A percentile compares a stretch with the other conserved stretches of the same genome.
phyloP scores from a whole-genome alignment of 176 grass and related monocot species.

The Thinopyrum elongatum region DNA sequence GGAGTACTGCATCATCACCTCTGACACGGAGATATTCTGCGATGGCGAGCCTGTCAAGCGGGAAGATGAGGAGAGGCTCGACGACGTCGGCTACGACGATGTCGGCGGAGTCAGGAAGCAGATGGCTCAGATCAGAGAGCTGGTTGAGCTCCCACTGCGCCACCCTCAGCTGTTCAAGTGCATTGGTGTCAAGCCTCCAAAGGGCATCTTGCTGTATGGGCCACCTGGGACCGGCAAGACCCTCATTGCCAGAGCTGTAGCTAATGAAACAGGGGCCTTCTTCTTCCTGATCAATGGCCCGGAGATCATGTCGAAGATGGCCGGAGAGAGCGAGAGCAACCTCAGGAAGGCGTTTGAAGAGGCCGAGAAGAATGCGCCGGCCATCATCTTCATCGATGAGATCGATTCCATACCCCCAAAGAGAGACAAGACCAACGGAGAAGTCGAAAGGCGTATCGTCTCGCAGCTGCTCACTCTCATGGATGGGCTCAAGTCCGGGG shows the following conservation, averaged over 20 bases:
- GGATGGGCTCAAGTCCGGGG: conserved; percentile 66
- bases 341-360: conserved; percentile 85
- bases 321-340: conserved; percentile 82
- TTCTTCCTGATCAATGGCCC: conserved; percentile 28
- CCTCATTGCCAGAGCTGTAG: conserved; percentile 71
- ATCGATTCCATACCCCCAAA: conserved; percentile 33
- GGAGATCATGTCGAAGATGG: conserved; percentile 16
- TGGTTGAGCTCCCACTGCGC: no score
- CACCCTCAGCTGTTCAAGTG: conserved; percentile 38
- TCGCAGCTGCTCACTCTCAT: conserved; percentile 80
- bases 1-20: conserved; percentile 74
- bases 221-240: conserved; percentile 36
- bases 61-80: conserved; percentile 62
- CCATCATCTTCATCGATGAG: conserved; percentile 82
- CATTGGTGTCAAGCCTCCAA: not conserved
- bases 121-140: not conserved
- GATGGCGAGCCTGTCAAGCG: conserved; percentile 74
- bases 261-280: conserved; percentile 77
- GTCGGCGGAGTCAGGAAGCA: conserved; percentile 80
- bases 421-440: conserved; percentile 67
- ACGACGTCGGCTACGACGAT: conserved; percentile 50
- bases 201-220: not conserved
- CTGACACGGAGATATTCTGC: conserved; percentile 80
- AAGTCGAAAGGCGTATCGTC: conserved; percentile 79
- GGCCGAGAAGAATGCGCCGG: conserved; percentile 79